Base-by-base conservation (phyloP, 352 stramenopile species). In the Globisporangium apiculatum region DNA sequence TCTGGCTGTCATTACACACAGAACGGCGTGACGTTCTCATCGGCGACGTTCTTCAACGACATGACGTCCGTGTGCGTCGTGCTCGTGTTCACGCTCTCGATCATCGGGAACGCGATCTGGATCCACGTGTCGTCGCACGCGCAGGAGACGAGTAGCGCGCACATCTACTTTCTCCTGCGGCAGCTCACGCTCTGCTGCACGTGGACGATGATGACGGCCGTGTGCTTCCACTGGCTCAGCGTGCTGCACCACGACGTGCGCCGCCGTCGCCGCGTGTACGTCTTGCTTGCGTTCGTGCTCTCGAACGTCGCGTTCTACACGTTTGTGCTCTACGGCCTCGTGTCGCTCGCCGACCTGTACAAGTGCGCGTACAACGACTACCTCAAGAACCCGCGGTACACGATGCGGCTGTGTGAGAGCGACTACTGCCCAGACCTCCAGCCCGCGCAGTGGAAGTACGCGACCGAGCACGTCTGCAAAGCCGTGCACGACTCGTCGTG, bases 361-460 rank as follows among this genome's bases (percentile, higher is more conserved):
- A 91, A 91, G 62, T 94, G 85, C 65, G 72, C 85, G 24, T 94
- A 94, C 66, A 75, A 91, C 53, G 85, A 94, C 58, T 94, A 94
- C 68, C 66, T 94, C 17, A 89, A 87, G 69, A 94, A 94, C 61
- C 81, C 79, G 7, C 76, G 78, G 42, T 91, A 91, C 65, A 76
- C 58, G 40, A 72, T 78, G 57, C 76, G 74, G 6, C 55, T 89
- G 56, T 91, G 79, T 48, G 76, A 84, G 18, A 71, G 73, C 24
- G 81, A 91, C 65, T 91, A 88, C 53, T 91, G 79, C 38, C 83
- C 81, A 0, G 83, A 94, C 59, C 61, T 94, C 45, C 82, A 94
- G 64, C 85, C 85, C 18, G 76, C 57, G 35, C 83, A 93, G 61
- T 94, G 85, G 85, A 79, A 79, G 50, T 91, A 91, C 62, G 77